These are phyloP conservation scores for Heliamphora pulchella DNA, from an alignment of 179 eudicot genomes.

Conservation along the genomic window DNA sequence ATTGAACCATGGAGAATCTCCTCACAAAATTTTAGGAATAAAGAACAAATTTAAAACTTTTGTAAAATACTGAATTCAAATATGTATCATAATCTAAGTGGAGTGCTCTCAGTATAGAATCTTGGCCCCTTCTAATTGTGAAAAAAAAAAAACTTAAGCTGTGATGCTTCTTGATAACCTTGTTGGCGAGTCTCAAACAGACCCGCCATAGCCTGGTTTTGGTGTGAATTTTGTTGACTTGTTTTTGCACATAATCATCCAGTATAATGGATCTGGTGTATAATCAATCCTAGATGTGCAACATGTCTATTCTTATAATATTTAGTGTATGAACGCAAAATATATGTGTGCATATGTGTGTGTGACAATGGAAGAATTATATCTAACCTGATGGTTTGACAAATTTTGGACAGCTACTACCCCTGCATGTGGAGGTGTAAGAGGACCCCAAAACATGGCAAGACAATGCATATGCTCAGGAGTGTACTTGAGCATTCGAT, in stretches of 20 bases:
- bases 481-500: conserved; percentile 92
- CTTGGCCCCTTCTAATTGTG: too few relatives aligned
- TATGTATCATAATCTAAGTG: too few relatives aligned
- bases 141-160: too few relatives aligned
- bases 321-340: not conserved
- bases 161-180: not conserved
- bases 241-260: not conserved
- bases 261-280: not conserved
- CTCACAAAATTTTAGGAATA: not conserved
- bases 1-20: not conserved
- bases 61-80: too few relatives aligned
- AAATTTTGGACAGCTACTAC: conserved; percentile 82
- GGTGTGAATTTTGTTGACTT: not conserved
- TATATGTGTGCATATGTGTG: too few relatives aligned
- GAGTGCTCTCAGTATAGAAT: too few relatives aligned
- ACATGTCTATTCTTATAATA: not conserved
- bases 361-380: not conserved
- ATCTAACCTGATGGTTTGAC: conserved; percentile 66
- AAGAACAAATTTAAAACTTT: too few relatives aligned
- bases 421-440: conserved; percentile 89
- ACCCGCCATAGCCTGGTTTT: not conserved
- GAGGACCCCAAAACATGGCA: conserved; percentile 99
- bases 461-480: conserved; percentile 99
- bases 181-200: not conserved
- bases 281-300: too few relatives aligned